phyloP scores from a whole-genome alignment of 2,329 filamentous ascomycete species.

The Colletotrichum spaethianum region DNA sequence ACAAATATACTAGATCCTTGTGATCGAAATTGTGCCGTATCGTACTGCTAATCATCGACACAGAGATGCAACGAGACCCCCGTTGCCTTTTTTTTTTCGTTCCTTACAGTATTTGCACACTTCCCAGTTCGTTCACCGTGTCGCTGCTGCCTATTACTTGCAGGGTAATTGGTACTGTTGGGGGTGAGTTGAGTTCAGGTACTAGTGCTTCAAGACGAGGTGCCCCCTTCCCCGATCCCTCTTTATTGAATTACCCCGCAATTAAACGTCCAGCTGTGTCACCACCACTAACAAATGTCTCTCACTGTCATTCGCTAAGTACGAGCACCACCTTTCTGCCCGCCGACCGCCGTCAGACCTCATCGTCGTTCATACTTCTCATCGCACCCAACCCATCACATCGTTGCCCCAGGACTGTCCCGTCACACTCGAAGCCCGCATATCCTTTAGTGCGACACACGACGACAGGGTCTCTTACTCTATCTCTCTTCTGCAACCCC shows the following conservation, averaged over 20 bases:
- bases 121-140: background rate
- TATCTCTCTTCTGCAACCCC: background rate
- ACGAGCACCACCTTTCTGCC: constrained; percentile 4
- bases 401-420: constrained; percentile 2
- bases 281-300: background rate
- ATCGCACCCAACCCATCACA: background rate
- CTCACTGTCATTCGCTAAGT: constrained; percentile 16
- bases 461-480: constrained; percentile 4
- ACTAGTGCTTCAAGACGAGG: background rate
- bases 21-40: constrained; percentile 33
- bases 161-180: background rate
- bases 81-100: constrained; percentile 6
- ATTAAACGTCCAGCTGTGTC: constrained; percentile 8
- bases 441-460: constrained; percentile 15
- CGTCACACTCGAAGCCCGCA: constrained; percentile 12
- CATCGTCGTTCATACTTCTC: constrained; percentile 18
- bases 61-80: background rate
- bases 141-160: constrained; percentile 18
- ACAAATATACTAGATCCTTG: constrained; percentile 15
- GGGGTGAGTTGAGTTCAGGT: background rate
- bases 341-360: constrained; percentile 20
- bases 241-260: constrained; percentile 36
- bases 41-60: constrained; percentile 19
- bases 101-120: background rate
- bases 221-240: constrained; percentile 1